phyloP scores from a whole-genome alignment of 106 monocot genomes.

The Dendrobium nobile region DNA sequence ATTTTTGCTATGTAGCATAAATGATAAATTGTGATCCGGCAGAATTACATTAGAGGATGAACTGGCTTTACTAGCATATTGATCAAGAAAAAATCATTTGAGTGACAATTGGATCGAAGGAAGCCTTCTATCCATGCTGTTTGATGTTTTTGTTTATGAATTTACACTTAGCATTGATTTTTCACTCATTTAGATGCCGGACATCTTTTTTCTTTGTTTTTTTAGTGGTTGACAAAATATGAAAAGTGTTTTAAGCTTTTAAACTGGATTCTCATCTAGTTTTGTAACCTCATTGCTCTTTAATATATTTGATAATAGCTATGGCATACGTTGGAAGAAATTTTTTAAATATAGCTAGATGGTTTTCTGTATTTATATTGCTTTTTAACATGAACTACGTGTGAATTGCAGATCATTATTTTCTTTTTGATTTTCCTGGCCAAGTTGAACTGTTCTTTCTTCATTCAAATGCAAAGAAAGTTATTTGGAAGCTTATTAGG shows the following conservation, averaged over 20 bases:
- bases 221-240: no score
- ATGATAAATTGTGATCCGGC: not conserved
- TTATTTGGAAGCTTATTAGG: constrained; percentile 68
- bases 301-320: not conserved
- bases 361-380: not conserved
- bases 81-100: not conserved
- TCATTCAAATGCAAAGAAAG: constrained; percentile 84
- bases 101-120: not conserved
- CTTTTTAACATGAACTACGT: not conserved
- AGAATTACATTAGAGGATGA: no score
- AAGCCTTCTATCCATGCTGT: not conserved
- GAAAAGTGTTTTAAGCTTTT: no score
- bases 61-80: not conserved
- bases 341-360: not conserved
- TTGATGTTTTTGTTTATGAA: not conserved
- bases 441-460: constrained; percentile 99
- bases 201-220: no score
- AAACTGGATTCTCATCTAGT: no score
- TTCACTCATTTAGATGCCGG: not conserved
- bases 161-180: not conserved
- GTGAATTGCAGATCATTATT: constrained; percentile 76
- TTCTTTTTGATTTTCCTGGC: constrained; percentile 96
- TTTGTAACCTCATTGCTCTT: not conserved
- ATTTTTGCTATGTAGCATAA: no score
- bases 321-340: not conserved